Evolutionary conservation across 2,329 filamentous ascomycete species (phyloP).

Genomic region (Venturiaceae sp.): DNA sequence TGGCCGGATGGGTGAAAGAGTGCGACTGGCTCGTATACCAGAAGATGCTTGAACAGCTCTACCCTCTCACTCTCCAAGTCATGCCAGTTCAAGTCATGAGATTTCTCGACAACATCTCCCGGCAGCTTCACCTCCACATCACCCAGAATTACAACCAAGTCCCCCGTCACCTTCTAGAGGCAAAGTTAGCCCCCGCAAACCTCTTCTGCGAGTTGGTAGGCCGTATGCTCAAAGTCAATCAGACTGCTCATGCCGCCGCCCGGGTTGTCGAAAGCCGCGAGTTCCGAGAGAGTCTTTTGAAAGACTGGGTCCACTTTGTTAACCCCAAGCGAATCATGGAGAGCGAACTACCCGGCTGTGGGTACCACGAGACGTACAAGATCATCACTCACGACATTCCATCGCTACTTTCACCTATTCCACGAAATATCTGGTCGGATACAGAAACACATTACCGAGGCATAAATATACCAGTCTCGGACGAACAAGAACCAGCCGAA

Average conservation of each 20-base stretch:
- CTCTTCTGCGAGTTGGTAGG: slow-evolving; percentile 81
- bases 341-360: slow-evolving; percentile 44
- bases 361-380: slow-evolving; percentile 46
- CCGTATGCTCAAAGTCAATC: slow-evolving; percentile 81
- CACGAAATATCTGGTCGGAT: slow-evolving; percentile 19
- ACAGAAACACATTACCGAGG: slow-evolving; percentile 10
- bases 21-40: slow-evolving; percentile 95
- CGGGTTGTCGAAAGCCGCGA: slow-evolving; percentile 84
- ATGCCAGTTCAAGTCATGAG: slow-evolving; percentile 81
- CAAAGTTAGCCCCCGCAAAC: slow-evolving; percentile 79
- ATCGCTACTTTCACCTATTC: slow-evolving; percentile 59
- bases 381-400: slow-evolving; percentile 53
- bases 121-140: slow-evolving; percentile 71
- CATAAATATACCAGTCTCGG: neutral
- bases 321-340: slow-evolving; percentile 48
- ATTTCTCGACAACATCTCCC: slow-evolving; percentile 78
- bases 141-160: slow-evolving; percentile 76
- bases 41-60: slow-evolving; percentile 89
- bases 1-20: slow-evolving; percentile 89
- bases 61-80: slow-evolving; percentile 81
- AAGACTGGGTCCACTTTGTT: slow-evolving; percentile 67
- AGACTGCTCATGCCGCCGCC: slow-evolving; percentile 86
- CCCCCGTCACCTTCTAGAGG: slow-evolving; percentile 73
- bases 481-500: slow-evolving; percentile 22
- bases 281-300: slow-evolving; percentile 90